A percentile compares a stretch with the other conserved stretches of the same genome.
Conservation (phyloP, 2,329 filamentous ascomycete genomes). For the Neofusicoccum ribis region DNA sequence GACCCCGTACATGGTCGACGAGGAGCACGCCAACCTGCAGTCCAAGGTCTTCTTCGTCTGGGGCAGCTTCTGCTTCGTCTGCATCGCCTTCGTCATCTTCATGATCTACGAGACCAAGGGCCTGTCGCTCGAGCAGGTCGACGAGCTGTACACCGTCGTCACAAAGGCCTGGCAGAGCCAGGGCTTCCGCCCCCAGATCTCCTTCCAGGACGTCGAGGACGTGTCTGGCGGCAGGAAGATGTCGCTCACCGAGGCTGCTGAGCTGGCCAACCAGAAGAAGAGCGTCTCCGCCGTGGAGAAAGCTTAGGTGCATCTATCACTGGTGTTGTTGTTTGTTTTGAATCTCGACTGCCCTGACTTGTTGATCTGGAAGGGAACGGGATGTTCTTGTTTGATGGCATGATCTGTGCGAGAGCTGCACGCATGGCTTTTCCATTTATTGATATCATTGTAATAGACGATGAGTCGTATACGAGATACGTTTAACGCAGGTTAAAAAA, state of each 20-base stretch:
- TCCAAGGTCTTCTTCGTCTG: constrained; percentile 57
- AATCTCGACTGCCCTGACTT: too few species aligned
- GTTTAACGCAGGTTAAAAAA: background rate
- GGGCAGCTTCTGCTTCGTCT: constrained; percentile 55
- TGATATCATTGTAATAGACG: constrained; percentile 11
- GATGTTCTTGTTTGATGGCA: background rate
- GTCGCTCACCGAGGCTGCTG: background rate
- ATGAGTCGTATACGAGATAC: background rate
- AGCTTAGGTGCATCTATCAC: background rate
- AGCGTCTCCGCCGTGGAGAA: background rate
- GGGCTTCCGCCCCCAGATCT: constrained; percentile 57
- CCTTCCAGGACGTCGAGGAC: constrained; percentile 34
- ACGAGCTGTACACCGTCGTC: constrained; percentile 75
- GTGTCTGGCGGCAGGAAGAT: constrained; percentile 26
- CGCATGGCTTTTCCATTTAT: background rate
- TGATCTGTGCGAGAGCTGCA: too few species aligned
- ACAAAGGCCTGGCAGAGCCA: constrained; percentile 70
- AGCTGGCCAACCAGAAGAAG: constrained; percentile 3
- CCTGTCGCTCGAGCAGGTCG: constrained; percentile 75
- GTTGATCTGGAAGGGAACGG: background rate
- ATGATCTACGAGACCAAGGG: constrained; percentile 73
- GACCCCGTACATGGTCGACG: constrained; percentile 69
- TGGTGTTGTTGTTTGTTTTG: too few species aligned
- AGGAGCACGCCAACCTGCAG: constrained; percentile 64
- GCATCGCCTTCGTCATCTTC: constrained; percentile 67